Evolutionary conservation across 208 protist species (phyloP), one percentile per base, ranked within the genome.

Genomic region (Acanthamoeba polyphaga): DNA sequence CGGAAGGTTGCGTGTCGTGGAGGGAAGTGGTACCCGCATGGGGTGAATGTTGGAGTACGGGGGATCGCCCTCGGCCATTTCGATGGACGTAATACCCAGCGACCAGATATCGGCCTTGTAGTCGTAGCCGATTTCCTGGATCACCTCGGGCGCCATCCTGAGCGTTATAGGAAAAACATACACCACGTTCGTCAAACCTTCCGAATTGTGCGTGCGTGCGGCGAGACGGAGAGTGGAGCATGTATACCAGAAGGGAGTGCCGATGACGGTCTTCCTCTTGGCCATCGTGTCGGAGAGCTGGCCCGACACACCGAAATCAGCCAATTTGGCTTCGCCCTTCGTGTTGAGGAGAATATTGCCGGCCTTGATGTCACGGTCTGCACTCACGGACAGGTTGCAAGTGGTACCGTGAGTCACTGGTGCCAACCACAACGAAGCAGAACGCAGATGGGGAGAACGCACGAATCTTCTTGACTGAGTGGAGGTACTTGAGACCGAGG

Each of bases 201-300:
- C 24, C 27, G 60, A 27, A 10, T 66, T 13, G 60, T 66, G 60
- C 53, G 53, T 19, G 53, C 53, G 53, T 58, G 53, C 2, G 53
- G 62, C 27, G 17, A 10, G 62, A 7, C 10, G 15, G 2, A 22
- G 15, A 68, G 66, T 17, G 29, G 64, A 15, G n/a, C 6, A 3
- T 10, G 98, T 98, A 98, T 99, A 99, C 98, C 98, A 99, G 74
- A 98, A 97, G 43, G 98, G 95, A 51, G 98, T 99, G 29, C 95
- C 95, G 82, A 97, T 94, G 13, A 97, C 93, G n/a, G 96, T 96
- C 29, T 94, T 96, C 95, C 98, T 98, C 66, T 99, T 98, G 85
- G 97, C 95, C 94, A 98, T 97, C 3, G 97, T 96, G 32, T 97
- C 95, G 43, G 94, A 89, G 9, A 99, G 95, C 32, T 97, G 97